These are phyloP conservation scores for Pleurotus giganteus DNA, from an alignment of 768 basidiomycete genomes.

Conservation along the genomic window DNA sequence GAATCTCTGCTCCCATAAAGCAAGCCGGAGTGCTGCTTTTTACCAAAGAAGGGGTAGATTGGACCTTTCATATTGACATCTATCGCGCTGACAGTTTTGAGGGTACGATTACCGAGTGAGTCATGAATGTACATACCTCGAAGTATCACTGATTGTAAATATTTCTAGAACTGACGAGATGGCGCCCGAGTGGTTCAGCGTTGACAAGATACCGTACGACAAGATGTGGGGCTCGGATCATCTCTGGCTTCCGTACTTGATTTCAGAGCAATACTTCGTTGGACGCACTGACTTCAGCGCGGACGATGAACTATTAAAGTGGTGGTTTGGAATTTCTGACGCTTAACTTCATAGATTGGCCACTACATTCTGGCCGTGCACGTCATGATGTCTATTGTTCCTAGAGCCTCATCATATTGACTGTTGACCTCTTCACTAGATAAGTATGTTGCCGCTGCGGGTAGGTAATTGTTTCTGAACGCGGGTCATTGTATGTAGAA, in stretches of 20 bases:
- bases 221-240: constrained; percentile 62
- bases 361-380: no score
- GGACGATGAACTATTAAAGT: constrained; percentile 34
- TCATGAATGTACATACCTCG: constrained; percentile 9
- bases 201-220: constrained; percentile 57
- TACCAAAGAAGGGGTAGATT: constrained; percentile 46
- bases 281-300: constrained; percentile 45
- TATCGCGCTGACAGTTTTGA: constrained; percentile 62
- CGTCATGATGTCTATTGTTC: no score
- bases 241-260: constrained; percentile 67
- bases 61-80: constrained; percentile 71
- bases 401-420: no score
- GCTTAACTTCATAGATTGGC: no score
- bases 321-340: constrained; percentile 49
- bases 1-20: constrained; percentile 62
- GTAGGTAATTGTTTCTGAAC: no score
- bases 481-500: no score
- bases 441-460: no score
- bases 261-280: constrained; percentile 36
- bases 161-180: constrained; percentile 77
- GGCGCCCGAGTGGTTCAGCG: constrained; percentile 77
- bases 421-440: no score
- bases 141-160: neutral
- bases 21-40: constrained; percentile 70
- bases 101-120: constrained; percentile 68